Conservation (phyloP, 2,329 filamentous ascomycete species). For the Pseudogymnoascus sp. region DNA sequence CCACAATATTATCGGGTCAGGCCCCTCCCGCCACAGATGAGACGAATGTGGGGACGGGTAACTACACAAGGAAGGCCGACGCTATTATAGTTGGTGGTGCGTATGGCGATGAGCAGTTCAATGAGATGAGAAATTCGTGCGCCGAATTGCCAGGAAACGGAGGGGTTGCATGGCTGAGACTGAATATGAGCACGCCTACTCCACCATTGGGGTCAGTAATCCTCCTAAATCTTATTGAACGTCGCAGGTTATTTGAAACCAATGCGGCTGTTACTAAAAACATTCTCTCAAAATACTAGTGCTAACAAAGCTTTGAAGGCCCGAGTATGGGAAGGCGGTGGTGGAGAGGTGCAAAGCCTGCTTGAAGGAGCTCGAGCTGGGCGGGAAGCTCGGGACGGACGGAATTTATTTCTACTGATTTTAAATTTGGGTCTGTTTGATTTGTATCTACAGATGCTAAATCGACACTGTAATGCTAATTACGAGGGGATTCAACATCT, state of each 20-base stretch:
- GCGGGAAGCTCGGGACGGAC: constrained; percentile 14
- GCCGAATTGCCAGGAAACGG: constrained; percentile 10
- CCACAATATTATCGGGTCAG: constrained; percentile 8
- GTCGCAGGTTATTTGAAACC: background rate
- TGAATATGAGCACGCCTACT: constrained; percentile 14
- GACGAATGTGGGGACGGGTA: constrained; percentile 10
- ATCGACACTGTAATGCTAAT: background rate
- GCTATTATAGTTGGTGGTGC: constrained; percentile 11
- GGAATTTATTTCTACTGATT: constrained; percentile 14
- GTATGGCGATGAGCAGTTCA: constrained; percentile 14
- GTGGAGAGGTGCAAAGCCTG: constrained; percentile 15
- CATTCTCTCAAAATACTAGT: background rate
- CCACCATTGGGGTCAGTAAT: constrained; percentile 13
- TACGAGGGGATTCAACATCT: no score
- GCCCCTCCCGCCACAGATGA: background rate
- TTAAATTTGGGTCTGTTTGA: background rate
- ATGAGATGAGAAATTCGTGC: constrained; percentile 14
- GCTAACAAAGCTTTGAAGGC: background rate
- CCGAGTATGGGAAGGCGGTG: constrained; percentile 16
- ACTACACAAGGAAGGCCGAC: constrained; percentile 9
- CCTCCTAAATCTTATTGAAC: background rate
- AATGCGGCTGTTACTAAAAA: background rate
- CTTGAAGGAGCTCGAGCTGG: constrained; percentile 15
- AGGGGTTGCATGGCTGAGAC: constrained; percentile 17
- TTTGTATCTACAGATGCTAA: background rate